phyloP scores from a whole-genome alignment of 805 yeast genomes.

The Candida verbasci region DNA sequence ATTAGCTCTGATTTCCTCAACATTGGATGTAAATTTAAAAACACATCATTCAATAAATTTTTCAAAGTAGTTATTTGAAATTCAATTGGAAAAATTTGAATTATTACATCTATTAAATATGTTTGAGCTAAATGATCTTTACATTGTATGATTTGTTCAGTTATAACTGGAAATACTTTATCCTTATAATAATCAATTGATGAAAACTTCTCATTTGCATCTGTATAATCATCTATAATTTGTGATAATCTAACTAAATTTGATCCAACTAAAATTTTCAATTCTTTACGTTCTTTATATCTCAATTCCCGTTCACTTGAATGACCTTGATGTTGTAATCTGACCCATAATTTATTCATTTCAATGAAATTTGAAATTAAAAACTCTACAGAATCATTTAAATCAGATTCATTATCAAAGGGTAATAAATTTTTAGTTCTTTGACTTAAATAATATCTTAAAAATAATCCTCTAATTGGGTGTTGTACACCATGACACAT shows the following conservation, averaged over 20 bases:
- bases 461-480: slow-evolving; percentile 86
- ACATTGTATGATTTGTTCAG: slow-evolving; percentile 91
- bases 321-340: slow-evolving; percentile 94
- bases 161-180: slow-evolving; percentile 67
- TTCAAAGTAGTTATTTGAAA: slow-evolving; percentile 78
- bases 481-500: slow-evolving; percentile 97
- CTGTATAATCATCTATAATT: slow-evolving; percentile 62
- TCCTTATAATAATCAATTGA: slow-evolving; percentile 33
- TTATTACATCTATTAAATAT: slow-evolving; percentile 83
- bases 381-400: slow-evolving; percentile 71
- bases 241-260: slow-evolving; percentile 87
- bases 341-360: slow-evolving; percentile 97
- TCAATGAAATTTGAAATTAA: slow-evolving; percentile 85
- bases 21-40: slow-evolving; percentile 62
- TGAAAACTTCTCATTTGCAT: slow-evolving; percentile 17
- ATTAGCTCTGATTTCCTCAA: slow-evolving; percentile 67
- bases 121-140: slow-evolving; percentile 90
- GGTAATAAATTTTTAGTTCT: slow-evolving; percentile 68
- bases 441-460: slow-evolving; percentile 85
- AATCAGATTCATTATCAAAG: slow-evolving; percentile 29
- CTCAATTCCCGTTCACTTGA: slow-evolving; percentile 74
- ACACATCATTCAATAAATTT: slow-evolving; percentile 58
- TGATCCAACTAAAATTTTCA: slow-evolving; percentile 89
- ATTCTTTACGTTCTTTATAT: slow-evolving; percentile 75
- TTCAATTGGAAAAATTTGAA: slow-evolving; percentile 92